Base-by-base conservation (phyloP, 1,139 yeast species). In the Debaryomycetaceae sp. region DNA sequence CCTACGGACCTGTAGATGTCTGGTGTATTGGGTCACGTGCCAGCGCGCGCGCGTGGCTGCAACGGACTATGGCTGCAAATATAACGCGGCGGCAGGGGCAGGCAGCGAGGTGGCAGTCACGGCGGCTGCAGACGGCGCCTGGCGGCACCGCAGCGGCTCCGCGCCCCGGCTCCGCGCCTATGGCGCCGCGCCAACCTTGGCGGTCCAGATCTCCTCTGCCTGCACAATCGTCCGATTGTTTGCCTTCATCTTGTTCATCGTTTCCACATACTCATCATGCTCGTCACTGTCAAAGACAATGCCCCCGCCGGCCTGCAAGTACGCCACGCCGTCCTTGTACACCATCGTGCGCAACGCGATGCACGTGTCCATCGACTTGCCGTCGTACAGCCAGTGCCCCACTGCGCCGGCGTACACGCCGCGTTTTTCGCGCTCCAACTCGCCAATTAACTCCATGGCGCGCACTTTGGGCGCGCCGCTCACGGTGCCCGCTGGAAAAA, bases 321-420 rank as follows among this genome's bases (percentile, higher is more conserved):
- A 91, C 0, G 96, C 97, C 27, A 75, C 67, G 13, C 93, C 93
- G 45, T 89, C 86, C 53, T 91, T 91, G 50, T 75, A 83, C 25
- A 91, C 91, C 97, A 91, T 91, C 1, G 98, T 91, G 61, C 98
- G 75, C 45, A 91, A 67, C 0, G 98, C 98, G 52, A 91, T 91
- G 61, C 98, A 91, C 1, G 97, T 91, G 52, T 91, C 94, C 97
- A 91, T 91, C 17, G 88, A 74, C 46, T 75, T 78, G 12, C 93
- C 86, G 49, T 86, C 95, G 53, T 88, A 91, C 1, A 95, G 89
- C 96, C 96, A 91, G 55, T 84, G 83, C 8, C 98, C 98, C n/a
- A 91, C 96, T 1, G 98, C 98, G 41, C 98, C 98, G 2, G 98
- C 98, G 52, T 91, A 91, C 10, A 89, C 89, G 26, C 98, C 98